Evolutionary conservation across 1,139 yeast genomes (phyloP), one percentile per base, ranked within the genome.

Genomic region (Lipomyces yarrowii): DNA sequence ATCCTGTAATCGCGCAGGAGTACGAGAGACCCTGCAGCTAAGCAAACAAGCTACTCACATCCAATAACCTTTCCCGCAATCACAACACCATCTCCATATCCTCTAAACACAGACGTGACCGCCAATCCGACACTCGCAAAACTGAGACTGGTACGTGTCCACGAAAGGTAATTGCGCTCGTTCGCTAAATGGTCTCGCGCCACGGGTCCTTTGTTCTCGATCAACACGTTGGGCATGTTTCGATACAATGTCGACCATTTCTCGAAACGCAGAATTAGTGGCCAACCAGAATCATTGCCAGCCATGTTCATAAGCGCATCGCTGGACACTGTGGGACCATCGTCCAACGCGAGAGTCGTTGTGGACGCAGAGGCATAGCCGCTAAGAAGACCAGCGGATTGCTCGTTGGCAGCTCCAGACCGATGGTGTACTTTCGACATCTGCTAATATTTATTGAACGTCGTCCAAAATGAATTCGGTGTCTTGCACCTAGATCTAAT

Each of bases 101-200:
- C 73, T 56, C 84, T 81, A 68, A 85, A 80, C 67, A 86, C 74
- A 72, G 85, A 88, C 0, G 87, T 79, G 8, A 85, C 77, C 18
- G 86, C 88, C 2, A 86, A 85, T 0, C 89, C 89, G 32, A 84
- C 81, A 13, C 87, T 81, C 6, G 87, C 84, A 63, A 85, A 80
- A 11, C 85, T 83, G 61, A 86, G 74, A 13, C 86, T 81, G 0
- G 96, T 89, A 67, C 96, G 81, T 53, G 87, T 77, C 89, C 93
- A 90, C 0, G 96, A 94, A 15, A 90, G 78, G 67, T 86, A 86
- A 0, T 96, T 90, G 67, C 96, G 80, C 74, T 90, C 96, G 74
- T 89, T 89, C 21, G 96, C 93, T 77, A 90, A 77, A 71, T 84
- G 86, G 71, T 84, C 86, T 64, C 87, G 76, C 4, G 86, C 87